A percentile compares a stretch with the other conserved stretches of the same genome.
Evolutionary conservation across 306 rosid genomes (phyloP).

Genomic region (Pyrus betulifolia): DNA sequence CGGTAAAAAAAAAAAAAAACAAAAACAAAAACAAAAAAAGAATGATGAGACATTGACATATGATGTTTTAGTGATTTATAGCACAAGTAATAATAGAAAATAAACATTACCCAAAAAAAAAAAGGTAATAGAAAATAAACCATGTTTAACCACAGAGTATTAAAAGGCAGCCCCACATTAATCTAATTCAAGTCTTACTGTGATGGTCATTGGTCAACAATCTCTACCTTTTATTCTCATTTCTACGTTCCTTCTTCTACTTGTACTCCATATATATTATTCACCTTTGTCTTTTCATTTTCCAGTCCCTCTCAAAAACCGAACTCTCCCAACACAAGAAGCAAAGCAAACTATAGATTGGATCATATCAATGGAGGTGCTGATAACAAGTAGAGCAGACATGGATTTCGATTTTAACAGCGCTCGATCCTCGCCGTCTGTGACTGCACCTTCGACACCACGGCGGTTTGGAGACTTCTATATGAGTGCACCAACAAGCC

Average conservation of each 20-base stretch:
- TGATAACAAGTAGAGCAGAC: slow-evolving; percentile 24
- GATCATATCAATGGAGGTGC: slow-evolving; percentile 44
- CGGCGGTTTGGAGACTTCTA: slow-evolving; percentile 41
- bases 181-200: background rate
- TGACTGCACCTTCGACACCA: slow-evolving; percentile 58
- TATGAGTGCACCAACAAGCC: slow-evolving; percentile 76
- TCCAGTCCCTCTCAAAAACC: background rate
- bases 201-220: slow-evolving; percentile 22
- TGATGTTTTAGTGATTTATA: slow-evolving; percentile 2
- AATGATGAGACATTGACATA: slow-evolving; percentile 4
- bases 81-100: background rate
- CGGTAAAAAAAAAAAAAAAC: background rate
- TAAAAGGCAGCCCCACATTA: slow-evolving; percentile 21
- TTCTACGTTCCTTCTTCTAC: slow-evolving; percentile 4
- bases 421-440: slow-evolving; percentile 31
- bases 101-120: background rate
- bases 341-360: background rate
- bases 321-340: background rate
- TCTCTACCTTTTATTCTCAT: background rate
- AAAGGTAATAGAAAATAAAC: background rate
- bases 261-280: background rate
- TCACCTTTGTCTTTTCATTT: background rate
- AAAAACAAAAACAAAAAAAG: background rate
- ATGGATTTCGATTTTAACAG: slow-evolving; percentile 50
- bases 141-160: slow-evolving; percentile 10